These are phyloP conservation scores for Cladophialophora psammophila DNA, from an alignment of 2,329 filamentous ascomycete genomes.

Conservation along the genomic window DNA sequence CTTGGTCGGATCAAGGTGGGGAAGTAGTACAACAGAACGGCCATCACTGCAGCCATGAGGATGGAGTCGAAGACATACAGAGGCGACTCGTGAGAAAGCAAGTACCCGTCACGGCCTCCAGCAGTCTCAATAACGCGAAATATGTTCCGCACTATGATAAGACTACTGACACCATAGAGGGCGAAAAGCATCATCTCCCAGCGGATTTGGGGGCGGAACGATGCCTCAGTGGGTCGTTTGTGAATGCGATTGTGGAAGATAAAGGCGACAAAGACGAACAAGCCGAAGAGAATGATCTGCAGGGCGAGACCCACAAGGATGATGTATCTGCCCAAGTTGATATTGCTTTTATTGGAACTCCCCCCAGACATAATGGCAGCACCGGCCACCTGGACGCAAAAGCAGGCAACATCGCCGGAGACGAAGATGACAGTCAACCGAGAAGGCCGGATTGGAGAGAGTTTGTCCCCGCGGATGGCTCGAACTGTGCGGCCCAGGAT, in stretches of 20 bases:
- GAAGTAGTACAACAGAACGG: too few species aligned
- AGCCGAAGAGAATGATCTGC: constrained; percentile 64
- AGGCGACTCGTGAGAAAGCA: constrained; percentile 44
- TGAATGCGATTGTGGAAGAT: constrained; percentile 58
- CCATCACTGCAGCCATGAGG: constrained; percentile 42
- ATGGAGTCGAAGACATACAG: constrained; percentile 46
- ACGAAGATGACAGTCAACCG: constrained; percentile 51
- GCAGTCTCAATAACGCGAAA: constrained; percentile 46
- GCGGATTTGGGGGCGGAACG: constrained; percentile 7
- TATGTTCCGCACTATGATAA: constrained; percentile 45
- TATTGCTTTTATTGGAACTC: constrained; percentile 4
- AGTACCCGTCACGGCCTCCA: constrained; percentile 42
- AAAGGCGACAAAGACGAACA: constrained; percentile 60
- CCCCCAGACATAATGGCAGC: constrained; percentile 28
- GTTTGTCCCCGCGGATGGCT: constrained; percentile 46
- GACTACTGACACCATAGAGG: constrained; percentile 40
- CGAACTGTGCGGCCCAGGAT: constrained; percentile 51
- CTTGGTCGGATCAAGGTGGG: too few species aligned
- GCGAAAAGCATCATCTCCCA: constrained; percentile 51
- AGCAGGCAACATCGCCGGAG: constrained; percentile 47
- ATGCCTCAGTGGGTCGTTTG: constrained; percentile 33
- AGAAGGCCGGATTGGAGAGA: constrained; percentile 46
- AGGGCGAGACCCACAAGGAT: constrained; percentile 64
- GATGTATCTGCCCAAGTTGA: constrained; percentile 29
- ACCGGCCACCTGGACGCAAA: constrained; percentile 47